Base-by-base conservation (phyloP, 179 eudicot genomes). In the Patellifolia procumbens region DNA sequence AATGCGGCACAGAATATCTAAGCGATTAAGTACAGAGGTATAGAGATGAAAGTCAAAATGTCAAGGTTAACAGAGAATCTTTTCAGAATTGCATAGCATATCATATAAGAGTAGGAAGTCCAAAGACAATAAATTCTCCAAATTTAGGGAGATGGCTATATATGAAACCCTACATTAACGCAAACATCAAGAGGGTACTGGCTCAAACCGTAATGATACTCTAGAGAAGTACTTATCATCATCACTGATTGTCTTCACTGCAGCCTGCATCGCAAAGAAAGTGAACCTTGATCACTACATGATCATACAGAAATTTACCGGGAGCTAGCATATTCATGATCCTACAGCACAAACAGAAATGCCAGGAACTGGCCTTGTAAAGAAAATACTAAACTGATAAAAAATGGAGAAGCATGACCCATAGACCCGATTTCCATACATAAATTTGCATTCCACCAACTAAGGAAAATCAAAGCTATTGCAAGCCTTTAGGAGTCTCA, bases 181-280 rank as follows among this genome's bases (percentile, higher is more conserved):
- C 31, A 35, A 24, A 26, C 67, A 49, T 39, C 43, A 43, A 48
- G 22, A 74, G 20, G 56, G 77, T 65, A 73, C 59, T 71, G 68
- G 49, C 75, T 75, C 89, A 83, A 66, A 96, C 99, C 97, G 80
- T 79, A 96, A 83, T 61, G 98, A 91, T 76, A 96, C 98, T 81
- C 97, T 89, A 26, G 91, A 86, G 79, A 91, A 91, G 79, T 93
- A 93, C 83, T 83, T 91, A 77, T 93, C 98, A 75, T 96, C 99
- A 59, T 96, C 98, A 53, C 92, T 76, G 37, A 96, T 91, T 70
- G 97, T 96, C 90, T 96, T 96, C 82, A 92, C 72, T 20, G 97
- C 89, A 75, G 99, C 98, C 99, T 96, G 91, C 85, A 84, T 59
- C 35, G 51, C 42, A 70, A 79, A 77, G 59, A 81, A 76, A 82